These are phyloP conservation scores for Boeremia lycopersici DNA, from an alignment of 2,329 filamentous ascomycete species.

Conservation along the genomic window DNA sequence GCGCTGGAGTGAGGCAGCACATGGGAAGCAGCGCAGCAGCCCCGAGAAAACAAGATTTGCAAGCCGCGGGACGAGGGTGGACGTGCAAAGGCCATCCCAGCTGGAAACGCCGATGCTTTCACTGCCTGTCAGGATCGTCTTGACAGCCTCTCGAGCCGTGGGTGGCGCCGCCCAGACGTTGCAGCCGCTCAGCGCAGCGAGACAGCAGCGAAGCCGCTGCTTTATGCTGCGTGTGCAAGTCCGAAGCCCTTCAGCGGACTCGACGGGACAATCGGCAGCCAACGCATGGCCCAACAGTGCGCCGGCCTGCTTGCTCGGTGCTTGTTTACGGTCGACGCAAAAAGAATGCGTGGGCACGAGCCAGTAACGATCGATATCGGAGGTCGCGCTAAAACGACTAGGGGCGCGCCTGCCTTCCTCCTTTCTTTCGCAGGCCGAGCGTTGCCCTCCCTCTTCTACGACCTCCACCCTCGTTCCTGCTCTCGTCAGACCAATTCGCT, in stretches of 20 bases:
- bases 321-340: slow-evolving; percentile 14
- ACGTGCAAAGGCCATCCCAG: slow-evolving; percentile 10
- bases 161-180: slow-evolving; percentile 3
- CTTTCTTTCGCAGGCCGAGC: slow-evolving; percentile 19
- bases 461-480: slow-evolving; percentile 29
- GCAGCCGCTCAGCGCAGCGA: not conserved
- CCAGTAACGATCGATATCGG: slow-evolving; percentile 8
- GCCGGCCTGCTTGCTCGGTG: slow-evolving; percentile 4
- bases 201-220: not conserved
- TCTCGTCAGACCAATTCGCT: slow-evolving; percentile 31
- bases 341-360: slow-evolving; percentile 14
- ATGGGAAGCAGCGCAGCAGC: not conserved
- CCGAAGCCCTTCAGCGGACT: not conserved
- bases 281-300: slow-evolving; percentile 14
- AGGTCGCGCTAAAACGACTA: slow-evolving; percentile 14
- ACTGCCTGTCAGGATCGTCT: slow-evolving; percentile 10
- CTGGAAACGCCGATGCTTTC: slow-evolving; percentile 17
- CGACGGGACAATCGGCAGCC: slow-evolving; percentile 1
- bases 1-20: slow-evolving; percentile 12
- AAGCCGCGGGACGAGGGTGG: slow-evolving; percentile 9
- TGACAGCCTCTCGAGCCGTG: slow-evolving; percentile 9
- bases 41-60: slow-evolving; percentile 16
- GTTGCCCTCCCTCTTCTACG: slow-evolving; percentile 24
- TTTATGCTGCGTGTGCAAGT: slow-evolving; percentile 1
- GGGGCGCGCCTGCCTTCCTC: slow-evolving; percentile 20